Percentiles rank a stretch among this genome's conserved stretches.
phyloP scores from a whole-genome alignment of 1,284 basidiomycete species.

The Hymenochaete sp. region DNA sequence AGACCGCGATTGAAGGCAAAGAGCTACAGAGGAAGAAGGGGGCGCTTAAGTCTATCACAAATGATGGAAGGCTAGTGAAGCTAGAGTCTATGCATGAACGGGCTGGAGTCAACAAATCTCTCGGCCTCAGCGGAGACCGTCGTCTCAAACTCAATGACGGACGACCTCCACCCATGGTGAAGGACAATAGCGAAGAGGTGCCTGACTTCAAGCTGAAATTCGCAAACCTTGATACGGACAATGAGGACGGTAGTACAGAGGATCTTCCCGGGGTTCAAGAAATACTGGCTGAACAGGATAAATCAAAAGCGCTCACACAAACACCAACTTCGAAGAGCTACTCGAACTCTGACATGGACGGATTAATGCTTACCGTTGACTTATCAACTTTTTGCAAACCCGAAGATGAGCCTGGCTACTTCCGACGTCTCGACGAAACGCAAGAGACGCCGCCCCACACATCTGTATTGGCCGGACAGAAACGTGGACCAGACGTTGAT shows the following conservation, averaged over 20 bases:
- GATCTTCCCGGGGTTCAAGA: constrained; percentile 40
- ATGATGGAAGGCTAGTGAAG: constrained; percentile 30
- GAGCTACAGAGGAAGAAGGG: constrained; percentile 13
- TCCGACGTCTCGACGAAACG: background rate
- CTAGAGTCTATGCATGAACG: constrained; percentile 40
- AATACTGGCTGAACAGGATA: constrained; percentile 21
- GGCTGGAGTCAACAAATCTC: constrained; percentile 33
- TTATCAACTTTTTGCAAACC: background rate
- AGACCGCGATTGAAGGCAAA: background rate
- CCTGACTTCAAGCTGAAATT: constrained; percentile 48
- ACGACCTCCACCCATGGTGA: constrained; percentile 23
- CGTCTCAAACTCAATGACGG: constrained; percentile 38
- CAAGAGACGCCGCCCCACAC: background rate
- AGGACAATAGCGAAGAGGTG: background rate
- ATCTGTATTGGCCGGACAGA: background rate
- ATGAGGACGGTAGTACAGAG: constrained; percentile 33
- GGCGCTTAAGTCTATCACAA: too few relatives aligned
- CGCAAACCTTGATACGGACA: constrained; percentile 32
- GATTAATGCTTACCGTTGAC: constrained; percentile 26
- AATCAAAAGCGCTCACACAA: background rate
- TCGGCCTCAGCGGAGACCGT: constrained; percentile 34
- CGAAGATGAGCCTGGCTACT: background rate
- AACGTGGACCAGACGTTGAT: too few relatives aligned
- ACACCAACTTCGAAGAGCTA: constrained; percentile 27
- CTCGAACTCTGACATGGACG: constrained; percentile 32